Evolutionary conservation across 129 eudicot genomes (phyloP), one percentile per base, ranked within the genome.

Genomic region (Oenanthe sinensis): DNA sequence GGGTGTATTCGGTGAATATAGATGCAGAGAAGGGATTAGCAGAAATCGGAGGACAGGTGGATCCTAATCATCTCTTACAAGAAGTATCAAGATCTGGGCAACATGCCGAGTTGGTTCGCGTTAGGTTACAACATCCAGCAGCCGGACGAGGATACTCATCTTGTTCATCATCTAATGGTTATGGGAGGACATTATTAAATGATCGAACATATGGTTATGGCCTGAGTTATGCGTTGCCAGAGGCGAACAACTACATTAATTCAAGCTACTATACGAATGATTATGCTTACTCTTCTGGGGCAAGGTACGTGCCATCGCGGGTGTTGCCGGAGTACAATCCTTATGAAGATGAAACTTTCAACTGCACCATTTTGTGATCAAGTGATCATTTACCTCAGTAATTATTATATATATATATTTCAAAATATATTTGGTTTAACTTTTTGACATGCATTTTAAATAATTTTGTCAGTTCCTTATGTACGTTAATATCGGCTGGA

Each of bases 281-380:
- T 62, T 62, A 62, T 11, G 70, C 0, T 1, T 28, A 62, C 33
- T 12, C 70, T 62, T 11, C 37, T 11, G 37, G 13, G 17, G 17
- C 70, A 62, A 62, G 70, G 70, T 62, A 62, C 0, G 36, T 62
- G 70, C 36, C 70, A 26, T 28, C 70, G 12, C 12, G 2, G 13
- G 16, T 28, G 9, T 37, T 37, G 26, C 70, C 0, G 1, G 70
- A 62, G 70, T 62, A 62, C 26, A 62, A 8, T 62, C 33, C 37
- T 62, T 62, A 12, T 26, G 70, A 24, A 62, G 70, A 62, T 24
- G 36, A 62, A 62, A 0, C 70, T 11, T 62, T 26, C 16, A 62
- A 10, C 70, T 62, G 70, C 37, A 24, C 70, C 14, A 62, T 62
- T n/a, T n/a, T 62, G 70, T 62, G 70, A 62, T n/a, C n/a, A n/a